Percentiles rank a stretch among this genome's conserved stretches.
These are phyloP conservation scores for Plantago elongata DNA, from an alignment of 257 asterid species.

Conservation along the genomic window DNA sequence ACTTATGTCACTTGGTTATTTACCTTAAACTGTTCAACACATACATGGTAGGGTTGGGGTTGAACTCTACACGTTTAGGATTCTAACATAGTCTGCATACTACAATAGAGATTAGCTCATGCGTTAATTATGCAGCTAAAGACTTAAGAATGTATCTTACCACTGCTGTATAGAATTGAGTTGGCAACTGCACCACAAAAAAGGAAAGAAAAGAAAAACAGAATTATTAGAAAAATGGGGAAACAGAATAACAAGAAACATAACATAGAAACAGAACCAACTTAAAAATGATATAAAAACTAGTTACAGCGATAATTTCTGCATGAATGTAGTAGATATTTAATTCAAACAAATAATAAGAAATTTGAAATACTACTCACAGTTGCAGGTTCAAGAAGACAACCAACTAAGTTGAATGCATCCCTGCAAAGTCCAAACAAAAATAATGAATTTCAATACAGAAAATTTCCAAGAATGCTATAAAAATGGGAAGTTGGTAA, in stretches of 20 bases:
- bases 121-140: too few species aligned
- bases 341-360: not conserved
- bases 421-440: constrained; percentile 52
- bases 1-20: too few species aligned
- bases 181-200: constrained; percentile 67
- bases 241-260: not conserved
- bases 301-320: not conserved
- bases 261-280: not conserved
- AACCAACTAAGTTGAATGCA: constrained; percentile 67
- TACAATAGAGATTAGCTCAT: too few species aligned
- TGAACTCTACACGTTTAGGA: too few species aligned
- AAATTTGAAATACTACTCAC: constrained; percentile 35
- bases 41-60: too few species aligned
- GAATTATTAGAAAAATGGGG: not conserved
- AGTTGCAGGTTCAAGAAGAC: constrained; percentile 92
- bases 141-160: constrained; percentile 31
- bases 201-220: not conserved
- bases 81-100: too few species aligned
- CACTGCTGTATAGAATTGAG: constrained; percentile 83
- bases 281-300: not conserved
- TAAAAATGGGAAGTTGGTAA: not conserved
- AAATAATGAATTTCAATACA: not conserved
- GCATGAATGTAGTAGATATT: not conserved
- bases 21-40: too few species aligned
- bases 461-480: not conserved